A percentile compares a stretch with the other conserved stretches of the same genome.
phyloP scores from a whole-genome alignment of 2,329 filamentous ascomycete genomes.

The Venturia asperata region DNA sequence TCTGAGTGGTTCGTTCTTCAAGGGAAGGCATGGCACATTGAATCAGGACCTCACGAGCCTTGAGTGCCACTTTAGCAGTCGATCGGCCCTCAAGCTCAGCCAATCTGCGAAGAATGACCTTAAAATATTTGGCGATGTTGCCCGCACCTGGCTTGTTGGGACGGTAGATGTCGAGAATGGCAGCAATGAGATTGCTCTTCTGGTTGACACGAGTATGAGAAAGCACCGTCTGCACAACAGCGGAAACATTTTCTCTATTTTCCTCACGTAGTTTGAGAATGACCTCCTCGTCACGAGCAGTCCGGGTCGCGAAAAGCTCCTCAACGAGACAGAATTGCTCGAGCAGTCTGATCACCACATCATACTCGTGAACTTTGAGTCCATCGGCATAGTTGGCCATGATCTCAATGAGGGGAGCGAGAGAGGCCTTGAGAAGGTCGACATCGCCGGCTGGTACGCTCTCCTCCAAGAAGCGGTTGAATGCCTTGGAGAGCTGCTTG shows the following conservation, averaged over 20 bases:
- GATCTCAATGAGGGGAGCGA: conserved; percentile 70
- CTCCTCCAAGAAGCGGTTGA: conserved; percentile 84
- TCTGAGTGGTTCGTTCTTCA: conserved; percentile 88
- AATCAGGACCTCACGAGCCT: conserved; percentile 94
- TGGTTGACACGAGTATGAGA: conserved; percentile 87
- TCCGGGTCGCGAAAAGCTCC: conserved; percentile 76
- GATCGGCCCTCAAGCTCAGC: conserved; percentile 81
- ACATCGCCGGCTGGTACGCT: conserved; percentile 67
- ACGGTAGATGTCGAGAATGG: conserved; percentile 87
- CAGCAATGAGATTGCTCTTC: conserved; percentile 89
- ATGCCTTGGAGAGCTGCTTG: conserved; percentile 74
- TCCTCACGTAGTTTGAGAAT: conserved; percentile 90
- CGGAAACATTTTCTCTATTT: conserved; percentile 84
- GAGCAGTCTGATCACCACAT: conserved; percentile 71
- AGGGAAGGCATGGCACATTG: conserved; percentile 93
- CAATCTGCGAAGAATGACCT: conserved; percentile 71
- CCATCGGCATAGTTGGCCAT: conserved; percentile 78
- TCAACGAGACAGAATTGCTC: conserved; percentile 78
- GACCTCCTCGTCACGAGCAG: conserved; percentile 84
- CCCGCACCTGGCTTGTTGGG: conserved; percentile 88
- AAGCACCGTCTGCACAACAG: conserved; percentile 80
- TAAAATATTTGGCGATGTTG: conserved; percentile 82
- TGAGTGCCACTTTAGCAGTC: conserved; percentile 92
- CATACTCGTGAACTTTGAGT: conserved; percentile 82
- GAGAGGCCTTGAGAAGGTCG: conserved; percentile 62